Conservation (phyloP, 2,329 filamentous ascomycete genomes). For the Westerdykella ornata region DNA sequence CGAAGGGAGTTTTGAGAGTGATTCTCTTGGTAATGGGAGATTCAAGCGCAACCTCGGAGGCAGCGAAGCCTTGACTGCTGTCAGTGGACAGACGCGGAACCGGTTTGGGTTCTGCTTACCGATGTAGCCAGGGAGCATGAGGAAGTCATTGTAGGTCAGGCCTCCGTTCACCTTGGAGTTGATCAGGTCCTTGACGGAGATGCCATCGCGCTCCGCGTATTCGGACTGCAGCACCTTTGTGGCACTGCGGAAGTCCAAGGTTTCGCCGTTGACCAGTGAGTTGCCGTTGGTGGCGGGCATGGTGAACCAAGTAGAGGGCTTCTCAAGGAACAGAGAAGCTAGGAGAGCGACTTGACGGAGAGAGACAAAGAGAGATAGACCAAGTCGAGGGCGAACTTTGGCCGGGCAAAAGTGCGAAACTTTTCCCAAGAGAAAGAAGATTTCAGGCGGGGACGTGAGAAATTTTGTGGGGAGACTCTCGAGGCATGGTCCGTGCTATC, state of each 20-base stretch:
- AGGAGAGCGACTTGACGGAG: slow-evolving; percentile 13
- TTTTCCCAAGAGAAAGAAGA: slow-evolving; percentile 46
- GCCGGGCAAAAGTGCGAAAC: slow-evolving; percentile 52
- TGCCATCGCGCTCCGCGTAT: slow-evolving; percentile 75
- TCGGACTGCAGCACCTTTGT: slow-evolving; percentile 70
- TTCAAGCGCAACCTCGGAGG: slow-evolving; percentile 80
- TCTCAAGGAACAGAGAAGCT: slow-evolving; percentile 28
- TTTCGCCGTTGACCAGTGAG: slow-evolving; percentile 43
- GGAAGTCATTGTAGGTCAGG: slow-evolving; percentile 98
- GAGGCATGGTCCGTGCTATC: slow-evolving; percentile 3
- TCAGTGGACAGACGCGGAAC: not conserved
- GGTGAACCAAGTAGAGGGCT: slow-evolving; percentile 32
- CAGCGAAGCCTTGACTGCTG: slow-evolving; percentile 65
- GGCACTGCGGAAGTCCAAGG: slow-evolving; percentile 66
- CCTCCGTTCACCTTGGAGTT: slow-evolving; percentile 89
- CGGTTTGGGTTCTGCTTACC: slow-evolving; percentile 43
- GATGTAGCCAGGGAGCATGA: slow-evolving; percentile 94
- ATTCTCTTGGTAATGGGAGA: slow-evolving; percentile 93
- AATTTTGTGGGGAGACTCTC: slow-evolving; percentile 19
- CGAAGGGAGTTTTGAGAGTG: slow-evolving; percentile 88
- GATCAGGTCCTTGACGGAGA: slow-evolving; percentile 78
- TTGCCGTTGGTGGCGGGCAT: slow-evolving; percentile 71
- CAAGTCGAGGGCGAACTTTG: slow-evolving; percentile 34
- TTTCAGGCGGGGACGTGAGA: slow-evolving; percentile 13
- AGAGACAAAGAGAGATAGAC: slow-evolving; percentile 29